These are phyloP conservation scores for Entelexis sorbosivorans DNA, from an alignment of 1,139 yeast species.

Conservation along the genomic window DNA sequence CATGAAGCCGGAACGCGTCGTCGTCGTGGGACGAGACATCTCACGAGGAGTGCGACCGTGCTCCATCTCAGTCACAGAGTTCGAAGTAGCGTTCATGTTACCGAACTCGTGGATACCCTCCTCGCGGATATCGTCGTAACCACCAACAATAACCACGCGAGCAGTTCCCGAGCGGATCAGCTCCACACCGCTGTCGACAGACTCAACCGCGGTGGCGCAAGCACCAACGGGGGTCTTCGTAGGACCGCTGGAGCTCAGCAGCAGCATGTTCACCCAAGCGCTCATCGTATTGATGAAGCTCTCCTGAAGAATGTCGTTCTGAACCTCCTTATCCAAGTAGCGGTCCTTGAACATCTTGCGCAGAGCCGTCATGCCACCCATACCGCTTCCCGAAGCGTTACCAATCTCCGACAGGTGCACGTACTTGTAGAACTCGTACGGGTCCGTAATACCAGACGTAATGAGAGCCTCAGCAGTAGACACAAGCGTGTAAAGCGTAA, in stretches of 20 bases:
- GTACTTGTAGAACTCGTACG: constrained; percentile 94
- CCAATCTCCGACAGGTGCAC: constrained; percentile 98
- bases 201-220: constrained; percentile 97
- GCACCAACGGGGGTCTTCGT: constrained; percentile 99
- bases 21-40: constrained; percentile 97
- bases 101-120: constrained; percentile 97
- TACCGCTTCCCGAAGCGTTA: constrained; percentile 99
- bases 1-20: constrained; percentile 96
- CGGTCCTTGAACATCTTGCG: constrained; percentile 97
- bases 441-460: constrained; percentile 91
- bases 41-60: constrained; percentile 97
- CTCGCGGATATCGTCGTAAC: constrained; percentile 98
- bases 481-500: constrained; percentile 84
- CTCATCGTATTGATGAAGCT: constrained; percentile 98
- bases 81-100: constrained; percentile 97
- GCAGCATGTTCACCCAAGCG: constrained; percentile 98
- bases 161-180: constrained; percentile 89
- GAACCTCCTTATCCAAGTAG: constrained; percentile 83
- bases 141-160: constrained; percentile 92
- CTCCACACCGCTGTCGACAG: constrained; percentile 92
- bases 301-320: constrained; percentile 92
- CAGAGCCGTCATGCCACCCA: constrained; percentile 97
- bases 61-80: constrained; percentile 72
- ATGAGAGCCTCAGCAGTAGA: constrained; percentile 91
- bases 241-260: constrained; percentile 96